A percentile compares a stretch with the other conserved stretches of the same genome.
phyloP scores from a whole-genome alignment of 306 rosid genomes.

The Malus domestica region ASM211411v1 NC_041795.1:17211501-17212000 shows the following conservation, averaged over 20 bases:
- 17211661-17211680: slow-evolving; percentile 8
- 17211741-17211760: slow-evolving; percentile 6
- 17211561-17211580: neutral
- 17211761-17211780: slow-evolving; percentile 1
- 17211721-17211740: neutral
- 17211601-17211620: neutral
- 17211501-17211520: neutral
- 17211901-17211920: slow-evolving; percentile 68
- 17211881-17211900: slow-evolving; percentile 61
- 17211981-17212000: slow-evolving; percentile 59
- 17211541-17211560: neutral
- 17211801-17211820: neutral
- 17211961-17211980: slow-evolving; percentile 47
- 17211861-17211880: slow-evolving; percentile 27
- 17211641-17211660: slow-evolving; percentile 1
- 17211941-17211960: slow-evolving; percentile 55
- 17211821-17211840: slow-evolving; percentile 38
- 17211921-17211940: slow-evolving; percentile 51
- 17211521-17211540: neutral
- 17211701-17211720: neutral
- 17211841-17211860: slow-evolving; percentile 17
- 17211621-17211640: neutral
- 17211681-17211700: slow-evolving; percentile 10
- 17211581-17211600: neutral
- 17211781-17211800: slow-evolving; percentile 4